Evolutionary conservation across 2,329 filamentous ascomycete genomes (phyloP), one percentile per base, ranked within the genome.

Genomic region (Arthrobotrys megalospora): DNA sequence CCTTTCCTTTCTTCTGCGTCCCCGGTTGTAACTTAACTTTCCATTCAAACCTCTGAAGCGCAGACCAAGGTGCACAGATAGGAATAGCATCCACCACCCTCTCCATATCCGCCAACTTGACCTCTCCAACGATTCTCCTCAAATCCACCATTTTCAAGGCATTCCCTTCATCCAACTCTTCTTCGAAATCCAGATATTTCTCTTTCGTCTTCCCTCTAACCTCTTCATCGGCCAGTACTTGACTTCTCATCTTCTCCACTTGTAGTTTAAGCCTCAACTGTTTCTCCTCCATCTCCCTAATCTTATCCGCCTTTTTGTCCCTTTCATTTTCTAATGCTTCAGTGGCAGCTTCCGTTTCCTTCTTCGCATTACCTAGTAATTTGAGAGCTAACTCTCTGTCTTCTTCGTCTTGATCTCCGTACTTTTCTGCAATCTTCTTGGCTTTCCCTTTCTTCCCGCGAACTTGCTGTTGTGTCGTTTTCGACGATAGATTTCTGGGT

Each of bases 1-100:
- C 94, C 84, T 97, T 98, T 8, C 96, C 95, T 86, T 97, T 97
- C 87, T 98, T 99, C 80, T 91, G 88, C 0, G 90, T 85, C 0
- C 96, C 96, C 0, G 96, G 96, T 85, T 98, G 96, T 81, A 99
- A 85, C 86, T 99, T 99, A 67, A 91, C 93, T 85, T 96, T 96
- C 87, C 97, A 98, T 85, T 97, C 97, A 85, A 92, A 92, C 70
- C 89, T 89, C 1, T 85, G 87, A 80, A 92, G 85, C 1, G 90
- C 90, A 24, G 84, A 85, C 87, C 90, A 92, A 1, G 90, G 90
- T 3, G 88, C 90, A 81, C 90, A 91, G 1, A 91, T 85, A 0
- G 89, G 88, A 1, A 92, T 85, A 0, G 86, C 87, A 81, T 91
- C 90, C 7, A 95, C 85, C 1, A 82, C 41, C 16, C 53, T 65